Percentiles rank a stretch among this genome's conserved stretches.
These are phyloP conservation scores for Colletotrichum sp. DNA, from an alignment of 2,329 filamentous ascomycete species.

Conservation along the genomic window DNA sequence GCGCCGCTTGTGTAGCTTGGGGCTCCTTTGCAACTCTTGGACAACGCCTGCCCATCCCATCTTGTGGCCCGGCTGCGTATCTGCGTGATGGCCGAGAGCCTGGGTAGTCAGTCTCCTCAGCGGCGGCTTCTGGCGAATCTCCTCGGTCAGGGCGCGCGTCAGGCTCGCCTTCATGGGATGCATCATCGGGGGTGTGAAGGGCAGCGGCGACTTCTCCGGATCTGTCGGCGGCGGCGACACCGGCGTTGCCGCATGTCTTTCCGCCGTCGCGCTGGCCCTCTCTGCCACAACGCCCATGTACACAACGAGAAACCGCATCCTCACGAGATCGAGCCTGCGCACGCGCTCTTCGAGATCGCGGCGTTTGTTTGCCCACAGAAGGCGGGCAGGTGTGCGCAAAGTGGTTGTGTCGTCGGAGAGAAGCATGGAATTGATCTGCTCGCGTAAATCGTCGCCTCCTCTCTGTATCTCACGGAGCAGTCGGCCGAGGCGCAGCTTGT, in stretches of 20 bases:
- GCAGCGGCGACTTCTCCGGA: slow-evolving; percentile 30
- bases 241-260: neutral
- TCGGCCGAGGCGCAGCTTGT: slow-evolving; percentile 64
- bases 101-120: slow-evolving; percentile 59
- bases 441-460: slow-evolving; percentile 64
- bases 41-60: slow-evolving; percentile 69
- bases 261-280: slow-evolving; percentile 33
- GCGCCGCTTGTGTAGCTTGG: slow-evolving; percentile 64
- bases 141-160: slow-evolving; percentile 47
- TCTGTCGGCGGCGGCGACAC: slow-evolving; percentile 26
- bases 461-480: slow-evolving; percentile 68
- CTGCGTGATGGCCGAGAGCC: slow-evolving; percentile 57
- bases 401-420: slow-evolving; percentile 36
- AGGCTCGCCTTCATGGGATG: slow-evolving; percentile 31
- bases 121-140: slow-evolving; percentile 50
- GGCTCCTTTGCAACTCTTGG: slow-evolving; percentile 65
- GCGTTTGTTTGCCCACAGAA: slow-evolving; percentile 64
- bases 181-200: slow-evolving; percentile 32
- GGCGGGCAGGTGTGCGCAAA: slow-evolving; percentile 52
- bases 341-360: slow-evolving; percentile 61
- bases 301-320: slow-evolving; percentile 69
- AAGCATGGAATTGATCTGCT: slow-evolving; percentile 60
- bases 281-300: slow-evolving; percentile 65
- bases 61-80: slow-evolving; percentile 51
- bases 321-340: slow-evolving; percentile 62